Evolutionary conservation across 208 protist genomes (phyloP).

Genomic region (Trypanosoma lewisi): DNA sequence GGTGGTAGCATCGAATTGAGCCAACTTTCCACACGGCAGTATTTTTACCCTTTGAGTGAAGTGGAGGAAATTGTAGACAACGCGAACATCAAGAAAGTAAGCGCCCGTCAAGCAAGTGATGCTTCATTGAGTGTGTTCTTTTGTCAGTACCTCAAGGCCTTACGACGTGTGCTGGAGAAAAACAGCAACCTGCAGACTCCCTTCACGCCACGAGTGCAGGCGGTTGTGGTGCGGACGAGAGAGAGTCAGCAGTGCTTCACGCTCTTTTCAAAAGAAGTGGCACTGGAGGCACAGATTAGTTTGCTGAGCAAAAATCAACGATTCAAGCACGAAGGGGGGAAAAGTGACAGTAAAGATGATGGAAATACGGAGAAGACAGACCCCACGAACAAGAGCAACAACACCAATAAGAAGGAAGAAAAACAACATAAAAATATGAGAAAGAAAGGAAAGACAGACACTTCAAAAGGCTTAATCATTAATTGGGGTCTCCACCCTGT

Average conservation of each 20-base stretch:
- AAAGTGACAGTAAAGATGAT: constrained; percentile 8
- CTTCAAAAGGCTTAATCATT: neutral
- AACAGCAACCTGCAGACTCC: neutral
- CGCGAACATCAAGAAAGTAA: constrained; percentile 56
- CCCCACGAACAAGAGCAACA: too few relatives aligned
- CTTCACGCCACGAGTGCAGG: constrained; percentile 22
- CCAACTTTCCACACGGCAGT: constrained; percentile 31
- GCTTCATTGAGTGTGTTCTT: constrained; percentile 65
- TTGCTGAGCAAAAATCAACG: constrained; percentile 46
- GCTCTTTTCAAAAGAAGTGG: constrained; percentile 52
- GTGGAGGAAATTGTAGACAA: constrained; percentile 54
- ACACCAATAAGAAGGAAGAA: constrained; percentile 30
- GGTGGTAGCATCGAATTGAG: constrained; percentile 37
- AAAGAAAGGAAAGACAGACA: neutral
- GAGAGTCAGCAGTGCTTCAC: constrained; percentile 5
- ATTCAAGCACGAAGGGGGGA: constrained; percentile 17
- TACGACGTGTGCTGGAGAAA: constrained; percentile 9
- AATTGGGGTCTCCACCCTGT: constrained; percentile 29
- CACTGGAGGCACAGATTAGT: constrained; percentile 45
- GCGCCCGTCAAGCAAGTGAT: constrained; percentile 50
- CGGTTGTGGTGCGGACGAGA: constrained; percentile 12
- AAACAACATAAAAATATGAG: constrained; percentile 12
- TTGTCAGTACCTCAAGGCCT: constrained; percentile 72
- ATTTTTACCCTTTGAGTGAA: constrained; percentile 48
- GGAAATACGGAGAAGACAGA: too few relatives aligned